Evolutionary conservation across 495 filamentous ascomycete genomes (phyloP), one percentile per base, ranked within the genome.

Genomic region (Xylaria longipes): DNA sequence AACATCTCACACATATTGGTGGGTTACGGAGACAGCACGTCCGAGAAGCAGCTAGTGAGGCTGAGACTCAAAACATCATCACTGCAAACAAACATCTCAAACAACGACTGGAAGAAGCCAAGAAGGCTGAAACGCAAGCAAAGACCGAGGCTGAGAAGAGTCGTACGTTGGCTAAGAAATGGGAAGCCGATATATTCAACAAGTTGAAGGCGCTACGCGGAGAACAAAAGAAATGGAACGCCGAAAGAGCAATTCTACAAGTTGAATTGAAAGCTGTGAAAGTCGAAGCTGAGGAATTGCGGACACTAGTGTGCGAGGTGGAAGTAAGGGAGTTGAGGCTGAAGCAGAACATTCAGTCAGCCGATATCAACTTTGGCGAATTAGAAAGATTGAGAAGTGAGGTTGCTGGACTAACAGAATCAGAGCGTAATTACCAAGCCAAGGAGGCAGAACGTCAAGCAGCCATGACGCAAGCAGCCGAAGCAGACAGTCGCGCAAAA

Each of bases 1-100:
- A 94, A 74, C 91, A 94, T 77, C 84, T 92, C 67, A 85, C 87
- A 4, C 91, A 93, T 72, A 93, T 94, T 76, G 91, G 91, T 5
- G 90, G 90, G 73, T 79, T 93, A 22, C 88, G 90, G 68, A 83
- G 90, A 35, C 87, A 89, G 65, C 89, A 93, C 68, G 88, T 94
- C 46, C 84, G 85, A 69, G 89, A 93, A 72, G 89, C 90, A 15
- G 88, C 91, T 0, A 87, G 85, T 1, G 92, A 93, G 78, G 91
- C 92, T 17, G 91, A 94, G 75, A 93, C 89, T 33, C 91, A 93
- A 75, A 92, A 92, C 52, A 81, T 94, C 0, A 85, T 93, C 62
- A 91, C 91, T 77, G 87, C 87, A 25, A 93, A 93, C 75, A 87
- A 88, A n/a, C 86, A 87, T n/a, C 81, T 94, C 17, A 90, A 88